phyloP scores from a whole-genome alignment of 1,139 yeast genomes.

The Wickerhamiella pararugosa region DNA sequence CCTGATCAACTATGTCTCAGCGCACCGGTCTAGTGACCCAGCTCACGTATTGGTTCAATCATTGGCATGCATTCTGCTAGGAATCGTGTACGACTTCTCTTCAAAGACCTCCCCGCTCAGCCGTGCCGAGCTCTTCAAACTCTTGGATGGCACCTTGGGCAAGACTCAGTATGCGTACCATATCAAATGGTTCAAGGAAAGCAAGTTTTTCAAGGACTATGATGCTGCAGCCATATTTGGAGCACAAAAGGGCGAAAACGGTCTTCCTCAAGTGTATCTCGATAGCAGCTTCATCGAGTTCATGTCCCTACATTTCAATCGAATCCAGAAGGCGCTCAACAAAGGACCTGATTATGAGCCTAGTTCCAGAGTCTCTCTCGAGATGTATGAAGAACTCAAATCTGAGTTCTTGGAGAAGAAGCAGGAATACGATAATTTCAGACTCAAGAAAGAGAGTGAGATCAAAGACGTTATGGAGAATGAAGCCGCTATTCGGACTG shows the following conservation, averaged over 20 bases:
- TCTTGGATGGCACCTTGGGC: constrained; percentile 60
- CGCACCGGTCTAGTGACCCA: constrained; percentile 22
- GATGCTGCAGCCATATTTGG: constrained; percentile 33
- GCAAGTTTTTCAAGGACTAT: constrained; percentile 39
- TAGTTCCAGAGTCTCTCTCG: constrained; percentile 47
- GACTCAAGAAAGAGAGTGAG: constrained; percentile 10
- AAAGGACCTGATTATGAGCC: constrained; percentile 69
- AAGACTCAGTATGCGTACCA: constrained; percentile 64
- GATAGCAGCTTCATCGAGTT: constrained; percentile 47
- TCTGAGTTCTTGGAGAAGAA: constrained; percentile 28
- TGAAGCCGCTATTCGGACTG: constrained; percentile 12
- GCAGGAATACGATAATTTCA: constrained; percentile 7
- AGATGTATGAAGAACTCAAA: constrained; percentile 52
- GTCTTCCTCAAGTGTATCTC: constrained; percentile 73
- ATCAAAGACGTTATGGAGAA: constrained; percentile 13
- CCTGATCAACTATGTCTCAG: constrained; percentile 46
- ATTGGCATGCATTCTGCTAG: constrained; percentile 55
- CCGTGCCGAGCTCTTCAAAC: constrained; percentile 38
- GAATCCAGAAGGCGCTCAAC: constrained; percentile 57
- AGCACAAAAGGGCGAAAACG: constrained; percentile 56
- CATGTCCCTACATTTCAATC: constrained; percentile 51
- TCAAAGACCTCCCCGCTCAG: constrained; percentile 55
- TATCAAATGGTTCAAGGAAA: constrained; percentile 56
- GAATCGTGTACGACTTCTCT: constrained; percentile 72
- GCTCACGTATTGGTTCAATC: constrained; percentile 43